phyloP scores from a whole-genome alignment of 2,329 filamentous ascomycete species.

The Aureobasidium sp. region DNA sequence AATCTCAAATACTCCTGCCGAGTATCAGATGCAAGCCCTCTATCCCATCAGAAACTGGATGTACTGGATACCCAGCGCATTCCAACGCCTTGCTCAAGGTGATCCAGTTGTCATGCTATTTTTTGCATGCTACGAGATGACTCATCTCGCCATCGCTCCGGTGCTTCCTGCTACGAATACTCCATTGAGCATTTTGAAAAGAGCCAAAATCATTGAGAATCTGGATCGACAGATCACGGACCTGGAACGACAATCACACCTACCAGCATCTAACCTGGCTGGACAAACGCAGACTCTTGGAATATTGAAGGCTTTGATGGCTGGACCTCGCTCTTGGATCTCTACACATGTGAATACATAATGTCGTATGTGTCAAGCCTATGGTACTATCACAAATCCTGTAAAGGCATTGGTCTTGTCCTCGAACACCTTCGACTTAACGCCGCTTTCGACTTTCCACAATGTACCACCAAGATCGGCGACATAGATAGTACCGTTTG shows the following conservation, averaged over 20 bases:
- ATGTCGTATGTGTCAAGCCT: neutral
- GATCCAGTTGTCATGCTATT: constrained; percentile 1
- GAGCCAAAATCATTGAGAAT: neutral
- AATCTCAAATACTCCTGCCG: neutral
- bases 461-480: neutral
- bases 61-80: neutral
- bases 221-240: neutral
- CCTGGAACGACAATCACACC: neutral
- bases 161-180: neutral
- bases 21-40: neutral
- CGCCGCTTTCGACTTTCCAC: neutral
- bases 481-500: neutral
- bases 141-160: neutral
- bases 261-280: neutral
- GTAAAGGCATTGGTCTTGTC: constrained; percentile 5
- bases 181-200: neutral
- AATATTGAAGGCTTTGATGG: neutral
- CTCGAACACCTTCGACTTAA: constrained; percentile 1
- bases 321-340: neutral
- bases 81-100: neutral
- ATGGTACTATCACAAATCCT: constrained; percentile 2
- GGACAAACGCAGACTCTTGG: neutral
- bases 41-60: constrained; percentile 1
- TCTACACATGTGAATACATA: neutral
- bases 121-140: neutral